A percentile compares a stretch with the other conserved stretches of the same genome.
Evolutionary conservation across 2,329 filamentous ascomycete species (phyloP).

Genomic region (Xylariaceae sp.): DNA sequence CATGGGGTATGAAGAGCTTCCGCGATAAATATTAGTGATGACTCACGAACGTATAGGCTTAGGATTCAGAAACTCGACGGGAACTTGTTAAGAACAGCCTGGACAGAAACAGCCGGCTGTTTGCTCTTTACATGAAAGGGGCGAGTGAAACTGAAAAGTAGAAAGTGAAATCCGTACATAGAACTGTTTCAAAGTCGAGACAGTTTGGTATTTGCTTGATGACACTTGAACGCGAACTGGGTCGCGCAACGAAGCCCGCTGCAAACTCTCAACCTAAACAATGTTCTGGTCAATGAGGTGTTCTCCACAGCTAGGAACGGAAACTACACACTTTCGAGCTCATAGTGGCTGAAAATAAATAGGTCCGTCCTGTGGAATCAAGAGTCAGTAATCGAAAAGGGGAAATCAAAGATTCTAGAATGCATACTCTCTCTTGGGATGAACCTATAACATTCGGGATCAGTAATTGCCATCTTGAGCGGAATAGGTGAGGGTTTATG

Average conservation of each 20-base stretch:
- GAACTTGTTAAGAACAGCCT: neutral
- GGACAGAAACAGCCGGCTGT: neutral
- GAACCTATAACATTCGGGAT: too few relatives aligned
- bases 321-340: constrained; percentile 67
- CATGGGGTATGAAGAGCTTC: constrained; percentile 78
- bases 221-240: constrained; percentile 84
- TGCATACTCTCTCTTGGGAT: constrained; percentile 26
- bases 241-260: constrained; percentile 85
- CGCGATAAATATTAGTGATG: constrained; percentile 1
- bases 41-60: too few relatives aligned
- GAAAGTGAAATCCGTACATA: constrained; percentile 52
- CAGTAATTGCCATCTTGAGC: too few relatives aligned
- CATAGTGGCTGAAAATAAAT: constrained; percentile 94
- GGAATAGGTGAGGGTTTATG: too few relatives aligned
- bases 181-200: constrained; percentile 84
- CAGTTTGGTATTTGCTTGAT: constrained; percentile 86
- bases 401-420: neutral
- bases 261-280: constrained; percentile 76
- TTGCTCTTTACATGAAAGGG: neutral
- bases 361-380: constrained; percentile 65
- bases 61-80: neutral
- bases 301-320: neutral
- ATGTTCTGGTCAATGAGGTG: neutral
- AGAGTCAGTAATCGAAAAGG: neutral
- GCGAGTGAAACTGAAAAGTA: neutral